These are phyloP conservation scores for grape (Vitis vinifera) DNA, from an alignment of 164 flowering plant species.

Conservation along the genomic window ASM3070453v1 NC_081809.1:15259501-15260000, in stretches of 20 bases:
- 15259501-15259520: not conserved
- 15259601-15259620: conserved; percentile 1
- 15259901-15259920: too few relatives aligned
- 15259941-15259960: too few relatives aligned
- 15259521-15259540: not conserved
- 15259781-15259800: not conserved
- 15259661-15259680: not conserved
- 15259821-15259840: too few relatives aligned
- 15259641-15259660: not conserved
- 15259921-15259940: too few relatives aligned
- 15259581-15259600: not conserved
- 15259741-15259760: too few relatives aligned
- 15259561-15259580: not conserved
- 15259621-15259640: not conserved
- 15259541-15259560: not conserved
- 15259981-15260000: too few relatives aligned
- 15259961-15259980: too few relatives aligned
- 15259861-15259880: too few relatives aligned
- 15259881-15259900: too few relatives aligned
- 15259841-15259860: too few relatives aligned
- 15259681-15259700: not conserved
- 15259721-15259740: too few relatives aligned
- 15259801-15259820: too few relatives aligned
- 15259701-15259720: not conserved
- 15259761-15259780: not conserved